Conservation (phyloP, 2,329 filamentous ascomycete species). For the Aspergillus neotritici region DNA sequence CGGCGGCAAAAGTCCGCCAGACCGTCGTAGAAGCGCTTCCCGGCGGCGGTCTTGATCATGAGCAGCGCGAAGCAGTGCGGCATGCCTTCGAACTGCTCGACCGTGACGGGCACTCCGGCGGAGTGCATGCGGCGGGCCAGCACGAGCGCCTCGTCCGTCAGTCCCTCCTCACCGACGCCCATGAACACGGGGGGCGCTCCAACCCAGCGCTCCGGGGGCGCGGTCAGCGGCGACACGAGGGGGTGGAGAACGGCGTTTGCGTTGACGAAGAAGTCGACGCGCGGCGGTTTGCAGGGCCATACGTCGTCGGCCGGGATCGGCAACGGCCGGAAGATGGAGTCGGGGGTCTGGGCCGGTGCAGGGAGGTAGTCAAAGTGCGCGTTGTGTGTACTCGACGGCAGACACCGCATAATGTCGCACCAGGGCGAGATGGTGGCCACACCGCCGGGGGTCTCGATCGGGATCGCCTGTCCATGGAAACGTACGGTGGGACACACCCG, state of each 20-base stretch:
- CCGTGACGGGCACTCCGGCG: conserved; percentile 32
- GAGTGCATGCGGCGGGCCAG: conserved; percentile 37
- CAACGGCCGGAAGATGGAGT: conserved; percentile 19
- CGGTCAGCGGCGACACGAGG: conserved; percentile 37
- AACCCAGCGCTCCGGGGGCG: conserved; percentile 34
- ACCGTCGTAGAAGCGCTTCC: conserved; percentile 49
- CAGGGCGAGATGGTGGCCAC: conserved; percentile 38
- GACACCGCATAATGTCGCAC: conserved; percentile 39
- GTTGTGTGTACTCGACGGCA: conserved; percentile 37
- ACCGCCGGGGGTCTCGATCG: conserved; percentile 38
- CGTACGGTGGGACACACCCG: conserved; percentile 30
- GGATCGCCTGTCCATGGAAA: conserved; percentile 38
- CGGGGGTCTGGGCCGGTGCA: conserved; percentile 22
- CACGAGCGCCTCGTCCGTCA: conserved; percentile 38
- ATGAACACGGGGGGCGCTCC: conserved; percentile 39
- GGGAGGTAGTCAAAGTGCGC: conserved; percentile 38
- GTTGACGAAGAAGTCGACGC: conserved; percentile 39
- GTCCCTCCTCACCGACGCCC: conserved; percentile 37
- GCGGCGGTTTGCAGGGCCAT: conserved; percentile 40
- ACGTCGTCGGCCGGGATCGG: conserved; percentile 30
- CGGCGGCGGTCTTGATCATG: conserved; percentile 44
- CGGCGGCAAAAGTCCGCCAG: conserved; percentile 51
- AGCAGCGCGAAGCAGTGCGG: conserved; percentile 53
- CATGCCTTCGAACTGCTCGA: conserved; percentile 43
- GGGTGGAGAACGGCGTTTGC: conserved; percentile 37